Conservation (phyloP, 495 filamentous ascomycete genomes). For the Talaromyces proteolyticus region DNA sequence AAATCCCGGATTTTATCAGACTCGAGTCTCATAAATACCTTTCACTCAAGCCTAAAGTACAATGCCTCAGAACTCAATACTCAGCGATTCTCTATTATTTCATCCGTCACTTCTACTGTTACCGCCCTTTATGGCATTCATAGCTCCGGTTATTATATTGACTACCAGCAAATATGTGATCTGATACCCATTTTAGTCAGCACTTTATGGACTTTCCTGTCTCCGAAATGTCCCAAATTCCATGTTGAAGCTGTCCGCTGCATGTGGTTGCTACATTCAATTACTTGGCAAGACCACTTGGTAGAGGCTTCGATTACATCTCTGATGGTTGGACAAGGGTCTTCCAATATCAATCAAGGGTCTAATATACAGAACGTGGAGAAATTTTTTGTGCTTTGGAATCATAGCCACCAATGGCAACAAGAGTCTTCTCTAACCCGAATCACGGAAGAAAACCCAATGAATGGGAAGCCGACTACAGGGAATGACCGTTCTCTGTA, state of each 20-base stretch:
- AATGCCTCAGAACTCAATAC: conserved; percentile 20
- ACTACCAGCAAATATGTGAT: conserved; percentile 51
- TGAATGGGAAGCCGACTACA: conserved; percentile 7
- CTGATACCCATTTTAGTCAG: conserved; percentile 62
- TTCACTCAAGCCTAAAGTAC: conserved; percentile 30
- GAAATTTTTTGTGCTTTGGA: conserved; percentile 72
- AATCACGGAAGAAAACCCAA: conserved; percentile 25
- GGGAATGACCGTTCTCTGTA: conserved; percentile 29
- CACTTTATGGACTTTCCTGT: conserved; percentile 72
- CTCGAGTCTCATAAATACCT: conserved; percentile 47
- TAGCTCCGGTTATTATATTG: conserved; percentile 39
- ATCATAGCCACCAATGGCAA: conserved; percentile 65
- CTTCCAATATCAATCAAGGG: conserved; percentile 16
- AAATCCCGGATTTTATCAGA: conserved; percentile 46
- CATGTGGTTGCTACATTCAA: conserved; percentile 76
- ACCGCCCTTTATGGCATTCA: conserved; percentile 56
- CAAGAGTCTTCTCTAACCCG: conserved; percentile 47
- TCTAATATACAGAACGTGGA: conserved; percentile 31
- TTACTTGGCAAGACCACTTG: conserved; percentile 47
- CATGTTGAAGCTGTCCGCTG: conserved; percentile 88
- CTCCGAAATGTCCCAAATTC: conserved; percentile 76
- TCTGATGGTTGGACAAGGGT: conserved; percentile 53
- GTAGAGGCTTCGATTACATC: conserved; percentile 78
- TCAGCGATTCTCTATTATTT: conserved; percentile 36
- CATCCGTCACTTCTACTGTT: conserved; percentile 55